Percentiles rank a stretch among this genome's conserved stretches.
These are phyloP conservation scores for Paracamarosporium sp. DNA, from an alignment of 2,329 filamentous ascomycete species.

Conservation along the genomic window DNA sequence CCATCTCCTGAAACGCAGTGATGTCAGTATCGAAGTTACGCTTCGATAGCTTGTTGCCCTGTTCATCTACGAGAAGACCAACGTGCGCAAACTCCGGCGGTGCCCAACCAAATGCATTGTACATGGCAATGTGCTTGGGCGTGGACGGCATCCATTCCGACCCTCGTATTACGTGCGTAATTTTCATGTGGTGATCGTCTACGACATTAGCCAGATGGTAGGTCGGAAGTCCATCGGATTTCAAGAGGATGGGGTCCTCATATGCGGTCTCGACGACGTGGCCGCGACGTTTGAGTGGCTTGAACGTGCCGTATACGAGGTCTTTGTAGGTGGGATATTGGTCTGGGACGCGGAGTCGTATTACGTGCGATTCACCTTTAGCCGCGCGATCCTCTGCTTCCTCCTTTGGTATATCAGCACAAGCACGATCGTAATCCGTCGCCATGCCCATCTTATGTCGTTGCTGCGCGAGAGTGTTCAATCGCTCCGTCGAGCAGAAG, in stretches of 20 bases:
- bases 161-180: conserved; percentile 93
- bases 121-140: conserved; percentile 72
- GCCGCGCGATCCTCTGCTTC: conserved; percentile 76
- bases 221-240: conserved; percentile 89
- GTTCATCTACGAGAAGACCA: conserved; percentile 55
- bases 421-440: conserved; percentile 75
- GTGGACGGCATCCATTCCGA: conserved; percentile 98
- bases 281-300: conserved; percentile 44
- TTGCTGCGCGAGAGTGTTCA: conserved; percentile 70
- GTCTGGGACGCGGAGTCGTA: conserved; percentile 74
- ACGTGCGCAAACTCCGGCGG: conserved; percentile 59
- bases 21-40: conserved; percentile 74
- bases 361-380: conserved; percentile 73
- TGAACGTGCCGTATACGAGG: conserved; percentile 73
- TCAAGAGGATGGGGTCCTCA: conserved; percentile 89
- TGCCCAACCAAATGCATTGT: conserved; percentile 57
- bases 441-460: conserved; percentile 65
- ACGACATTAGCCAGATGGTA: conserved; percentile 98
- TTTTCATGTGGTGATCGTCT: conserved; percentile 93
- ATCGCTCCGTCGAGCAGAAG: conserved; percentile 80
- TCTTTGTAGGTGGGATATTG: conserved; percentile 73
- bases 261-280: conserved; percentile 55
- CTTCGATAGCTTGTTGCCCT: conserved; percentile 72
- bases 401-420: conserved; percentile 68
- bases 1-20: conserved; percentile 62